Evolutionary conservation across 306 rosid genomes (phyloP), one percentile per base, ranked within the genome.

Genomic region (Alnus rubra): DNA sequence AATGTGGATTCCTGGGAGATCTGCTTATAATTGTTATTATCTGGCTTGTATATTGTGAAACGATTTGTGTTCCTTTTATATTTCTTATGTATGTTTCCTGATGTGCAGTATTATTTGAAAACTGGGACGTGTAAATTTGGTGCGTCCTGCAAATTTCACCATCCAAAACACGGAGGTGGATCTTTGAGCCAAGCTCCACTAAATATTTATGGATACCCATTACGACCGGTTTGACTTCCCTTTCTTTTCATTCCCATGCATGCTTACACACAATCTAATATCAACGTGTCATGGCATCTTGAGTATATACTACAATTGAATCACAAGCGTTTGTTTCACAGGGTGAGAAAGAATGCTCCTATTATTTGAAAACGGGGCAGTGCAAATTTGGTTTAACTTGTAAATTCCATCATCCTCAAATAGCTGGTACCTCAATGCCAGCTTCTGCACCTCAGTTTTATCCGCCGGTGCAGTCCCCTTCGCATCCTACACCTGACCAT

Each of bases 311-410:
- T 16, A 14, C 59, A 35, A 28, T 73, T 79, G 67, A 79, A 56
- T 50, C 33, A 18, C 74, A 18, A 1, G 78, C 53, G n/a, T 65
- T 64, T 62, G 23, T 79, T 82, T 79, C 31, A 72, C 88, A 93
- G 97, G 95, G 95, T 53, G 97, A 93, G 94, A 83, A 73, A 52
- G 98, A 93, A 83, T 91, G 98, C 98, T 91, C 97, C 95, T 93
- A 93, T 84, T 93, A 91, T 93, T 93, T 93, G 91, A 91, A 93
- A 90, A 91, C 91, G 91, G 97, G 97, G 98, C 98, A 86, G 71
- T 93, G 97, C 95, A 93, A 93, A 86, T 93, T 93, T 86, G 98
- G 97, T 77, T 16, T 86, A 84, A 90, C 98, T 69, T 93, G 98
- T 93, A 93, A 91, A 93, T 93, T 90, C 90, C 92, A 91, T 79